Base-by-base conservation (phyloP, 1,284 basidiomycete species). In the Austroboletus sp. region DNA sequence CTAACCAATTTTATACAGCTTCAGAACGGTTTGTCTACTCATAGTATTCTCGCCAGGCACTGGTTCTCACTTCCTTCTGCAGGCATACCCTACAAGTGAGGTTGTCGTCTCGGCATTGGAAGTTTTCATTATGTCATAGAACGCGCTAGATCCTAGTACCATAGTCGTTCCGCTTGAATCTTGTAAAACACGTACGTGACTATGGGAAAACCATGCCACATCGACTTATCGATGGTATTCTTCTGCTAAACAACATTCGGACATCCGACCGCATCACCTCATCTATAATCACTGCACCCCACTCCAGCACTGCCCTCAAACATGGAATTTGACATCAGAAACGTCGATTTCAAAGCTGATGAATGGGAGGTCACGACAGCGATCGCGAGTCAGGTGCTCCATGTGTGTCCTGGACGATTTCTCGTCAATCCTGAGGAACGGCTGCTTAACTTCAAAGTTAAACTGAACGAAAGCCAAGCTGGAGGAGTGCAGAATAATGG, bases 401-500 rank as follows among this genome's bases (percentile, higher is more conserved):
- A 85, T 53, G 69, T 72, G 15, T 67, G 63, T 40, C 66, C 70
- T 10, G 61, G 66, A 44, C 58, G 41, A 6, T 63, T 73, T 44
- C 56, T 71, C 31, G 57, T 69, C 23, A 53, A 57, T 49, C 57
- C 61, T 17, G 61, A 62, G 38, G 57, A 73, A 27, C 69, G 66
- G 35, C 57, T 58, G 19, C 65, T 72, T 35, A 85, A 86, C 51
- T 86, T 85, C 62, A 54, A 66, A 38, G 74, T 85, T 29, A 58
- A 53, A 13, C 61, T 86, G 10, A 73, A 79, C 40, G 53, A 61
- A 39, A 71, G 70, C 50, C 66, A 67, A 36, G 68, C 66, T 0
- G 74, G 73, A n/a, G 72, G 74, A 2, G 68, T 74, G n/a, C 66
- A 74, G 6, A 82, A 85, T 57, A 68, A 76, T 55, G 80, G 81